Conservation (phyloP, 2,329 filamentous ascomycete genomes). For the Arthrobotrys iridis region DNA sequence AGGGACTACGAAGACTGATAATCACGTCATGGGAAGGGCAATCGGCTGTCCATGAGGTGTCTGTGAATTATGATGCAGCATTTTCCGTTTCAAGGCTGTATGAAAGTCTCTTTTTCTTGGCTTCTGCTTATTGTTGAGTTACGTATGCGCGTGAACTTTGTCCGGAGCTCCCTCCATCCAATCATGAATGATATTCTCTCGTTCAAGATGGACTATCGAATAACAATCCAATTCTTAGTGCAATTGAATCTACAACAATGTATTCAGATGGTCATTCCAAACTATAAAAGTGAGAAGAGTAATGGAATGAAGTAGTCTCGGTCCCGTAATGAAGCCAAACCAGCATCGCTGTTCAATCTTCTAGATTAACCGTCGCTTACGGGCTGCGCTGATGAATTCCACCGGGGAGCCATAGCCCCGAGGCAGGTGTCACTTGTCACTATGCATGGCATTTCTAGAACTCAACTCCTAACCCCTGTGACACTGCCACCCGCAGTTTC, state of each 20-base stretch:
- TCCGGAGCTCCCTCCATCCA: background rate
- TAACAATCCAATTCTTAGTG: background rate
- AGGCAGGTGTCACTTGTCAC: background rate
- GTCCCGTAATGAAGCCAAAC: too few relatives aligned
- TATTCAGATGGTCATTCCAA: too few relatives aligned
- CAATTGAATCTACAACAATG: too few relatives aligned
- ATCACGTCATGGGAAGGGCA: slow-evolving; percentile 6
- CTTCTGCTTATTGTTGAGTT: background rate
- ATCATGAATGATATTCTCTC: background rate
- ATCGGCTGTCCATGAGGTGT: slow-evolving; percentile 1
- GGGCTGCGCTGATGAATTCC: background rate
- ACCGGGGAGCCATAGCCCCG: background rate
- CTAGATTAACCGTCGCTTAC: background rate
- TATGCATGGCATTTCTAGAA: slow-evolving; percentile 1
- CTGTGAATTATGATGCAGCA: slow-evolving; percentile 18
- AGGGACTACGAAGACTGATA: background rate
- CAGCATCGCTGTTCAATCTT: background rate
- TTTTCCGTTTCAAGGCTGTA: slow-evolving; percentile 10
- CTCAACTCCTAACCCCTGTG: slow-evolving; percentile 3
- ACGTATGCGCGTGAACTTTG: slow-evolving; percentile 4
- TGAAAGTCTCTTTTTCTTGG: background rate
- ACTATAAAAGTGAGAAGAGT: too few relatives aligned
- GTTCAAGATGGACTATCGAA: background rate
- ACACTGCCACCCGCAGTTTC: background rate
- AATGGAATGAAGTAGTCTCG: background rate